A percentile compares a stretch with the other conserved stretches of the same genome.
Evolutionary conservation across 306 rosid genomes (phyloP).

Genomic region (Trichosanthes cucumerina): DNA sequence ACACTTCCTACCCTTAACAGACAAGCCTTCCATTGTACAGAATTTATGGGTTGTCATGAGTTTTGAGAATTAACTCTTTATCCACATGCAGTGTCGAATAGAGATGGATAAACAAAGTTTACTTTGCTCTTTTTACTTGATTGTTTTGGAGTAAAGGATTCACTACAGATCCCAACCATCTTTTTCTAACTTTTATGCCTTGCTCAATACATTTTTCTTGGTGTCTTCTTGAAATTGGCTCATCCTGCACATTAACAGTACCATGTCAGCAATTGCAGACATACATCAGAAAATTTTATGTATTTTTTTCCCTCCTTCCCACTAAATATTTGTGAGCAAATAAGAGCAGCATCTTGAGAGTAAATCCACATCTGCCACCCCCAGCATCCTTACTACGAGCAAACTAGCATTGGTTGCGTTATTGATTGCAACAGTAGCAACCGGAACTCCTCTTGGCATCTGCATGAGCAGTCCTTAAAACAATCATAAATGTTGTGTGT

Average conservation of each 20-base stretch:
- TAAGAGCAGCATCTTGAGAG: constrained; percentile 37
- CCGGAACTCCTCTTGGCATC: constrained; percentile 93
- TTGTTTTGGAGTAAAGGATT: no score
- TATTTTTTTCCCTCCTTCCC: background rate
- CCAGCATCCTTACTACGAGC: constrained; percentile 53
- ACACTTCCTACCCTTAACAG: no score
- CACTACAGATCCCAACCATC: constrained; percentile 59
- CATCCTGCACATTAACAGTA: constrained; percentile 41
- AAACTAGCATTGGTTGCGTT: constrained; percentile 80
- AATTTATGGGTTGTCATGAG: no score
- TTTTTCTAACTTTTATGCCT: constrained; percentile 49
- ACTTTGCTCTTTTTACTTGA: no score
- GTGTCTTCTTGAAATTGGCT: constrained; percentile 63
- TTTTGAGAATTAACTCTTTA: no score
- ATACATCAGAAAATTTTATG: background rate
- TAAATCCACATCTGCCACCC: constrained; percentile 28
- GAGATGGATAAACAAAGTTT: no score
- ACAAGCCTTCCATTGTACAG: no score
- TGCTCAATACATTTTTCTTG: constrained; percentile 40
- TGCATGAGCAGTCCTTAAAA: constrained; percentile 11
- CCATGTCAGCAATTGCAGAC: background rate
- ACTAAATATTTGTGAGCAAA: background rate
- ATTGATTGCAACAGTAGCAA: constrained; percentile 74
- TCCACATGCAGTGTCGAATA: no score
- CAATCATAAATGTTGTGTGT: background rate